Base-by-base conservation (phyloP, 495 filamentous ascomycete genomes). In the Lentithecium fluviatile region DNA sequence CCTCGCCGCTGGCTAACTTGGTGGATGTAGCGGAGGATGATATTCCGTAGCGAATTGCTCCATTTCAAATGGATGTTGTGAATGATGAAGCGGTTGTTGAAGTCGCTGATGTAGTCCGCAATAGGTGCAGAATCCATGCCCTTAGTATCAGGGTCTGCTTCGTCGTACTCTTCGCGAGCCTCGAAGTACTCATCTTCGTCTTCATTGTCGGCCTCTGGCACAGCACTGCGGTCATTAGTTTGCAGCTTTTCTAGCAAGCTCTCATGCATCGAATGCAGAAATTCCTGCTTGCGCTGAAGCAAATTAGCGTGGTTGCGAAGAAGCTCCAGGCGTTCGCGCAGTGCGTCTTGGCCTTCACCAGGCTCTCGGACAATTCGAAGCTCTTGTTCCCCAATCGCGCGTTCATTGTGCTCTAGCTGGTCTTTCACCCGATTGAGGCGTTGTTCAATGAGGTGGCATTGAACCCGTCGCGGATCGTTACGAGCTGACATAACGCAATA, bases 61-160 rank as follows among this genome's bases (percentile, higher is more conserved):
- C 94, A 98, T 72, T 98, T 98, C 29, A 97, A 77, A 67, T 98
- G 94, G 67, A 91, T 83, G 69, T 97, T 98, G 78, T 98, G 94
- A 23, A 97, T 86, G 65, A 97, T 91, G 76, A 98, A 98, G 19
- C 95, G 87, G 68, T 98, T 98, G 73, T 95, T 95, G 82, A 97
- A 98, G 73, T 97, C 91, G 71, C 85, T 95, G 6, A 83, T 82
- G 66, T 88, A 88, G 52, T 93, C 88, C 19, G 84, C 81, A 7
- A 78, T 73, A 1, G 80, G 78, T n/a, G 77, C 74, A 8, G 75
- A 71, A 45, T 79, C 76, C 53, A 79, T 68, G 17, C 68, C 71
- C 20, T 68, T 75, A n/a, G 65, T 71, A 66, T 76, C 64, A 42
- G 69, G 62, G 38, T 75, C 73, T 32, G 67, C 65, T 36, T 65